Percentiles rank a stretch among this genome's conserved stretches.
These are phyloP conservation scores for Picea abies DNA, from an alignment of 83 land plant species.

Conservation along the genomic window DNA sequence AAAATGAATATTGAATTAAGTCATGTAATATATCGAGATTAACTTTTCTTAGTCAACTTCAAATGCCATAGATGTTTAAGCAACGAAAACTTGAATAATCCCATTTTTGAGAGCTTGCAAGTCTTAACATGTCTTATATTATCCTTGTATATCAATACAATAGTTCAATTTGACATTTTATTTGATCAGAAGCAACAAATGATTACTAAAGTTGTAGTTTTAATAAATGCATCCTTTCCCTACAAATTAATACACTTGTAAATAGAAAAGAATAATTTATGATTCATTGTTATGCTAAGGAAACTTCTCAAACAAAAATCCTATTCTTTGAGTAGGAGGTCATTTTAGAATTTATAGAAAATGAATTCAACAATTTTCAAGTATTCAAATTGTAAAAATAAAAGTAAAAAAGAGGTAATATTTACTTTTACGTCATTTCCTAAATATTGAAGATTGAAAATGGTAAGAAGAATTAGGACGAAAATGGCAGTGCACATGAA, in stretches of 20 bases:
- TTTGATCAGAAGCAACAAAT: conserved; percentile 48
- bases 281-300: not conserved
- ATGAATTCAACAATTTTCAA: not conserved
- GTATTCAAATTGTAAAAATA: not conserved
- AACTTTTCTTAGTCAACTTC: too few species aligned
- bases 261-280: not conserved
- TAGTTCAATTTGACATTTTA: too few species aligned
- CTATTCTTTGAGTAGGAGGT: not conserved
- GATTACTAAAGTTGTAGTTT: conserved; percentile 90
- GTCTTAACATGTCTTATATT: too few species aligned
- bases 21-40: not conserved
- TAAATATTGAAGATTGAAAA: not conserved
- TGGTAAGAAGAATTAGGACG: not conserved
- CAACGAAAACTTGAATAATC: not conserved
- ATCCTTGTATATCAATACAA: too few species aligned
- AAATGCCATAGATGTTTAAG: not conserved
- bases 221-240: conserved; percentile 98
- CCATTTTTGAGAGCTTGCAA: not conserved
- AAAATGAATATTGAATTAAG: not conserved
- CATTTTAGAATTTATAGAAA: not conserved
- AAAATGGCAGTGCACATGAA: not conserved
- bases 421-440: not conserved
- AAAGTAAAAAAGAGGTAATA: not conserved
- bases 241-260: conserved; percentile 21
- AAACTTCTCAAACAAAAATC: not conserved